phyloP scores from a whole-genome alignment of 164 flowering plant genomes.

The Hamamelis virginiana region DNA sequence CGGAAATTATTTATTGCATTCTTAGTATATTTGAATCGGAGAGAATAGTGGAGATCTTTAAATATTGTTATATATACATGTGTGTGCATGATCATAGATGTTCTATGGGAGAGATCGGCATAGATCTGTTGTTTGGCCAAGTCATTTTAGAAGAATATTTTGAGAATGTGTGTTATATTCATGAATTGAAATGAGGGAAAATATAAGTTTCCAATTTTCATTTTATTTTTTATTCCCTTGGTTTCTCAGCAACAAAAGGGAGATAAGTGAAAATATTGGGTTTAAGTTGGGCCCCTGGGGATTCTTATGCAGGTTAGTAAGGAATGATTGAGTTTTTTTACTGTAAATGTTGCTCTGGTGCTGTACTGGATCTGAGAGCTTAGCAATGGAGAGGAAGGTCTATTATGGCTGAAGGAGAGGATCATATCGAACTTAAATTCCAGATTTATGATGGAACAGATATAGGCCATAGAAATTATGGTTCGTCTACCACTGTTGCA shows the following conservation, averaged over 20 bases:
- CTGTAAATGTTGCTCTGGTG: background rate
- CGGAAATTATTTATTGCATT: constrained; percentile 1
- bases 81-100: background rate
- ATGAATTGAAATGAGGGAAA: background rate
- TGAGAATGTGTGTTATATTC: background rate
- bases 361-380: background rate
- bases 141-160: background rate
- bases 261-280: background rate
- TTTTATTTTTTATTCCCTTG: background rate
- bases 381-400: constrained; percentile 1
- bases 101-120: background rate
- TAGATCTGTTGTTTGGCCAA: background rate
- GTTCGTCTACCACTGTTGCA: constrained; percentile 15
- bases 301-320: constrained; percentile 10
- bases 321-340: constrained; percentile 1
- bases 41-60: background rate
- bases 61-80: background rate
- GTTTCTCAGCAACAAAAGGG: background rate
- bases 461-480: constrained; percentile 13
- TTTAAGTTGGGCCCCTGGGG: constrained; percentile 2
- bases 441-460: constrained; percentile 52
- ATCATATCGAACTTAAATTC: constrained; percentile 44
- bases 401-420: constrained; percentile 43
- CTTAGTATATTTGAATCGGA: background rate
- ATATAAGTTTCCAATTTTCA: background rate